phyloP scores from a whole-genome alignment of 176 grass and related monocot species.

The Thinopyrum elongatum region DNA sequence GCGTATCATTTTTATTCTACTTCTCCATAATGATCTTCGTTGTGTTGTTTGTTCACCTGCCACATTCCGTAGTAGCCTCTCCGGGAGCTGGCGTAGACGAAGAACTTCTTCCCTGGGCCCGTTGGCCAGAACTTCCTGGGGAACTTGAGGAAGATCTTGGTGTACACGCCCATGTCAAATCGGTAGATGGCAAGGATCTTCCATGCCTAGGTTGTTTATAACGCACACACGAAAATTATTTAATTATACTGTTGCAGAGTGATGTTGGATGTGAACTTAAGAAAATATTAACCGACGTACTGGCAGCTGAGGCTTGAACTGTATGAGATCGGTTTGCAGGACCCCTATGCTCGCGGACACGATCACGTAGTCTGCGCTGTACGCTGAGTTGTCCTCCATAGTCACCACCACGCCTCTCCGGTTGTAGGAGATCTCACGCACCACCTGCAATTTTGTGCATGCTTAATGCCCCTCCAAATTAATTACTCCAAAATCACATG shows the following conservation, averaged over 20 bases:
- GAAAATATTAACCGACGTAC: not conserved
- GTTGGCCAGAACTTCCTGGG: slow-evolving; percentile 55
- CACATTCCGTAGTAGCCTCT: slow-evolving; percentile 65
- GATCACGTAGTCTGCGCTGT: slow-evolving; percentile 52
- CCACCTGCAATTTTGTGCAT: slow-evolving; percentile 6
- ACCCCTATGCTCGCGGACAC: slow-evolving; percentile 60
- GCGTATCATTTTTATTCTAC: no score
- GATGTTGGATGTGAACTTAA: no score
- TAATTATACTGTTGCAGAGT: no score
- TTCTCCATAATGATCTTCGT: no score
- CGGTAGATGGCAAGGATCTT: slow-evolving; percentile 55
- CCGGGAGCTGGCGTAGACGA: slow-evolving; percentile 53
- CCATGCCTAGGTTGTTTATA: slow-evolving; percentile 13
- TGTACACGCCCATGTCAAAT: slow-evolving; percentile 71
- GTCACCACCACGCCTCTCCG: slow-evolving; percentile 20
- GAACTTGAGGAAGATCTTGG: slow-evolving; percentile 82
- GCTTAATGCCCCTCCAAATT: no score
- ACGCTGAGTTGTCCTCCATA: slow-evolving; percentile 48
- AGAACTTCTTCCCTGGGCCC: slow-evolving; percentile 56
- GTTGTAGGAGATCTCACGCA: slow-evolving; percentile 33
- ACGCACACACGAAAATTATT: not conserved
- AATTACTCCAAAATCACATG: not conserved
- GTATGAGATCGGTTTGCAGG: slow-evolving; percentile 61
- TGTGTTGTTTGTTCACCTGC: not conserved
- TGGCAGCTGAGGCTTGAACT: slow-evolving; percentile 51